Base-by-base conservation (phyloP, 257 asterid species). In the Paulownia fortunei region DNA sequence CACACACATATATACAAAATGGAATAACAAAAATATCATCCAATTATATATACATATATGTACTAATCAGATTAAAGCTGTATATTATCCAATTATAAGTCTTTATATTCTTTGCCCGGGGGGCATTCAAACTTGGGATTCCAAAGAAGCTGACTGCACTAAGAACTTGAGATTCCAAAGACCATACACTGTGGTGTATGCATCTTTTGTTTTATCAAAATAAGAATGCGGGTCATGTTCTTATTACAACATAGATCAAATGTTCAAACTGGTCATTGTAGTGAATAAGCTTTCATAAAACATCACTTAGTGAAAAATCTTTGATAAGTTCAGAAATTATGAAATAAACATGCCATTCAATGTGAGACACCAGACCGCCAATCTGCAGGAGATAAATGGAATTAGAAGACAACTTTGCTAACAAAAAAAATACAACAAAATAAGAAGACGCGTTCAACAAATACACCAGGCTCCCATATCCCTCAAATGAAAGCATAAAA, bases 401-500 rank as follows among this genome's bases (percentile, higher is more conserved):
- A 34, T 12, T 12, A 23, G 18, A 61, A 58, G 67, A 78, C 39
- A 42, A 54, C 32, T 18, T 42, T 15, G 68, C 59, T 26, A 51
- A 76, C 37, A 70, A 39, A 61, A 68, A 60, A 59, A 37, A 21
- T 16, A 47, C 3, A 19, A 23, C 1, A 42, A 67, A 24, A 18
- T 8, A 9, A 19, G 3, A 16, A 42, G 52, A 8, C 18, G 30
- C 44, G 23, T 67, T 15, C 51, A 74, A 74, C 68, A 75, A 71
- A 59, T 74, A 80, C 77, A 60, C 52, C 44, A 75, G 80, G 56
- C 77, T 69, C 72, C 61, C 73, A 6, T 12, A 69, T 47, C 30
- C 42, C 55, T 19, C 19, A 36, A 26, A 6, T 34, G 8, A 72
- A 34, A 54, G 15, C 16, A 68, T 4, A 26, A n/a, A 30, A 77